Base-by-base conservation (phyloP, 768 basidiomycete species). In the Russula compacta region DNA sequence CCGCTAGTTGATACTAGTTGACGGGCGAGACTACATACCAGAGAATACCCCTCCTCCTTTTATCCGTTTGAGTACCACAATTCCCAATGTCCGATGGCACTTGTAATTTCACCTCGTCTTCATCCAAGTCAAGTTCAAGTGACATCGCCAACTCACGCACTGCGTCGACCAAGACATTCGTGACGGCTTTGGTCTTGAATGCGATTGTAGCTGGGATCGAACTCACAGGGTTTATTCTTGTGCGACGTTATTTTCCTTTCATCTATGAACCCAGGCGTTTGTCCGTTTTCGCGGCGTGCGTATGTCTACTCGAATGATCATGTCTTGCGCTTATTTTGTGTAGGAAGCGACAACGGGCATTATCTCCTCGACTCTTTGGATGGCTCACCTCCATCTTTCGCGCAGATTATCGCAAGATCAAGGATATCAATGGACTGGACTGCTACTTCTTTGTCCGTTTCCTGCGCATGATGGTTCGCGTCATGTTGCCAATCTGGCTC, bases 361-460 rank as follows among this genome's bases (percentile, higher is more conserved):
- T 94, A 53, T 69, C 81, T 0, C 60, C 71, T 15, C 74, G 74
- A 10, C 64, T 82, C 19, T 72, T 91, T 24, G 69, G 77, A 38
- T 95, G 91, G 92, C 86, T 88, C 1, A 60, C 80, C 19, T 77
- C 82, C 0, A 72, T 94, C 19, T 84, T 75, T 73, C 77, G 75
- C 2, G 78, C 85, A 2, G 81, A 92, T 68, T 83, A 85, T 68
- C 73, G 73, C 33, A 78, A 77, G 24, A 83, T 91, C 59, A 79
- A 83, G 61, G 74, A 76, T 46, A 78, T 81, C 46, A 94, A 93
- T 64, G 92, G 92, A 32, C 77, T 89, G 60, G 95, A 98, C 71
- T 89, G 93, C 15, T 99, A 95, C 75, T 86, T 95, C 69, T 99
- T 89, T 67, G 86, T 97, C 48, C 87, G 92, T 56, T 98, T 90